phyloP scores from a whole-genome alignment of 2,329 filamentous ascomycete species.

The Apiospora saccharicola region DNA sequence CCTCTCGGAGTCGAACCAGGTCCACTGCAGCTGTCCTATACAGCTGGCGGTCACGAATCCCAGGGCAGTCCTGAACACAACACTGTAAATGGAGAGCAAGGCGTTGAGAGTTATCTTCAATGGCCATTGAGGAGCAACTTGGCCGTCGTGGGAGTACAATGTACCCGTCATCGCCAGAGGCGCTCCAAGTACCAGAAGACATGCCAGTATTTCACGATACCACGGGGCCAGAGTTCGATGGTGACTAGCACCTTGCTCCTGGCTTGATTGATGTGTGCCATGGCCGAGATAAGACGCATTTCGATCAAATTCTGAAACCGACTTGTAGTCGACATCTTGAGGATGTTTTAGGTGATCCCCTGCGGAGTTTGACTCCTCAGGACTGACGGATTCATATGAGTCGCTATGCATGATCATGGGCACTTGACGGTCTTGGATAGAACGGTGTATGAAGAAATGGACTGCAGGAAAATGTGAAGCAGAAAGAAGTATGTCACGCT shows the following conservation, averaged over 20 bases:
- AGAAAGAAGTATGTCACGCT: too few relatives aligned
- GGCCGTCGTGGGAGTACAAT: neutral
- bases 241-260: neutral
- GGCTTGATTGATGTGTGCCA: neutral
- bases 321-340: neutral
- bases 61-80: neutral
- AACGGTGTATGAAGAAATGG: neutral
- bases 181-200: neutral
- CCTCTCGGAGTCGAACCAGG: slow-evolving; percentile 4
- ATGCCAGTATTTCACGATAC: neutral
- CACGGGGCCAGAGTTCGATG: neutral
- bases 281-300: neutral
- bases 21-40: slow-evolving; percentile 25
- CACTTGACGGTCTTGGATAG: neutral
- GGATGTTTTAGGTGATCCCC: neutral
- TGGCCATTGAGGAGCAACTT: slow-evolving; percentile 15
- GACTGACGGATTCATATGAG: neutral
- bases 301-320: neutral
- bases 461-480: neutral
- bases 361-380: neutral
- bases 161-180: neutral
- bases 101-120: slow-evolving; percentile 21
- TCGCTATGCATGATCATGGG: neutral
- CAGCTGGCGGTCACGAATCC: slow-evolving; percentile 22
- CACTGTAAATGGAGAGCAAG: slow-evolving; percentile 10